Evolutionary conservation across 805 yeast genomes (phyloP).

Genomic region (Yueomyces sp.): DNA sequence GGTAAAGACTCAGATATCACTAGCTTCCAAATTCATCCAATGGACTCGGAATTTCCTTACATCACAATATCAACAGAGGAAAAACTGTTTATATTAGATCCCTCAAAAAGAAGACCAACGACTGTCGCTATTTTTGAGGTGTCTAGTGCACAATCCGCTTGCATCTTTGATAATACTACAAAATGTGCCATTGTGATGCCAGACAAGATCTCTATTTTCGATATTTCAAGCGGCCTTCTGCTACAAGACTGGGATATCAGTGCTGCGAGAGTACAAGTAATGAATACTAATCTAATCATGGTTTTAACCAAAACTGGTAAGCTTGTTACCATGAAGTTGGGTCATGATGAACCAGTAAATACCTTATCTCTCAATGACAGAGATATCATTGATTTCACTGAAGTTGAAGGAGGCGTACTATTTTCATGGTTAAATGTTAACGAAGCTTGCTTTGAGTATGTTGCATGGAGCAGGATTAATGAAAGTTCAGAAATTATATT

Average conservation of each 20-base stretch:
- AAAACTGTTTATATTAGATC: constrained; percentile 55
- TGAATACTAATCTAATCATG: constrained; percentile 9
- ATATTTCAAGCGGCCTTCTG: constrained; percentile 7
- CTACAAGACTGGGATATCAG: constrained; percentile 13
- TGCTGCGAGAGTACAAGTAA: constrained; percentile 9
- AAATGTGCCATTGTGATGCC: constrained; percentile 11
- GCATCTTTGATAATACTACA: constrained; percentile 10
- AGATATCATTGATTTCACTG: constrained; percentile 16
- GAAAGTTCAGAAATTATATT: background rate
- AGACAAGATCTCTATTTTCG: constrained; percentile 9
- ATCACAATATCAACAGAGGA: constrained; percentile 17
- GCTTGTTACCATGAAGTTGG: constrained; percentile 17
- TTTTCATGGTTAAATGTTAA: constrained; percentile 27
- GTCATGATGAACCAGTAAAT: constrained; percentile 25
- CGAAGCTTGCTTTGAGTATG: constrained; percentile 26
- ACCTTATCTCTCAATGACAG: constrained; percentile 15
- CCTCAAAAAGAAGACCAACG: constrained; percentile 27
- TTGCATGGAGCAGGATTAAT: constrained; percentile 13
- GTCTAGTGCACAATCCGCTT: constrained; percentile 8
- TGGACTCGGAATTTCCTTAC: constrained; percentile 2
- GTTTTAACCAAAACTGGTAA: constrained; percentile 12
- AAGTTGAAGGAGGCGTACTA: constrained; percentile 10
- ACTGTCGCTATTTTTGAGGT: constrained; percentile 13
- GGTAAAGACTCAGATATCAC: constrained; percentile 20
- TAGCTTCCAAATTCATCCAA: constrained; percentile 15